Conservation (phyloP, 2,329 filamentous ascomycete genomes). For the Albophoma yamanashiensis region DNA sequence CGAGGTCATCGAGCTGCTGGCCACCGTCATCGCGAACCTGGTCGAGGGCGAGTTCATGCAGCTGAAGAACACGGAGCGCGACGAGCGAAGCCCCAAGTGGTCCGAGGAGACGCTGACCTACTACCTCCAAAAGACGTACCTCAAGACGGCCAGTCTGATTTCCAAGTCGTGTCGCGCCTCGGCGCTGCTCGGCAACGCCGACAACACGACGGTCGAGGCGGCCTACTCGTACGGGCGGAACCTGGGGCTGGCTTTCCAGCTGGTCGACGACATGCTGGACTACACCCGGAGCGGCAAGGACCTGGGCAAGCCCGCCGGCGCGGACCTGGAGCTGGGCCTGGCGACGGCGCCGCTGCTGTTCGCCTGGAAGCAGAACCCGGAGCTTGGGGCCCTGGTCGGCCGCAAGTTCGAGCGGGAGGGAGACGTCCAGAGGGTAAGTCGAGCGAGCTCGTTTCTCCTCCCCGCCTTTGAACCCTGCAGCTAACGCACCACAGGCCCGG, state of each 20-base stretch:
- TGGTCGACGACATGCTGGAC: conserved; percentile 96
- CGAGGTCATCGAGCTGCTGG: conserved; percentile 88
- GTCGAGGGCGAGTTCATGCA: conserved; percentile 99
- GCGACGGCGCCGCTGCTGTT: conserved; percentile 91
- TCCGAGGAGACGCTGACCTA: conserved; percentile 84
- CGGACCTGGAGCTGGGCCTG: conserved; percentile 84
- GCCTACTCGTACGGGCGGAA: conserved; percentile 92
- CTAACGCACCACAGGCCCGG: conserved; percentile 52
- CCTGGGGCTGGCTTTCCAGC: conserved; percentile 86
- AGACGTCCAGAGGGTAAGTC: conserved; percentile 70
- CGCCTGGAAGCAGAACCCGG: conserved; percentile 82
- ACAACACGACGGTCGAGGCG: conserved; percentile 73
- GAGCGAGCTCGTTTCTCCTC: not conserved
- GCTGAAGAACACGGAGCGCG: conserved; percentile 85
- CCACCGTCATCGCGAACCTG: conserved; percentile 93
- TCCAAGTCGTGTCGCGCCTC: conserved; percentile 91
- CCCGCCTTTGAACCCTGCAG: too few relatives aligned
- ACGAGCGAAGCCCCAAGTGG: conserved; percentile 76
- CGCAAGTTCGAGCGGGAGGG: conserved; percentile 79
- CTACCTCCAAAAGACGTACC: conserved; percentile 95
- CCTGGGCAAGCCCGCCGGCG: conserved; percentile 88
- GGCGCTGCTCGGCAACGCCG: conserved; percentile 70
- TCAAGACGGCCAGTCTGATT: conserved; percentile 93
- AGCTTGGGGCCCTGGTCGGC: conserved; percentile 79
- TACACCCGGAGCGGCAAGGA: conserved; percentile 81